Percentiles rank a stretch among this genome's conserved stretches.
Evolutionary conservation across 2,329 filamentous ascomycete genomes (phyloP).

Genomic region (Aspergillus alliaceus): DNA sequence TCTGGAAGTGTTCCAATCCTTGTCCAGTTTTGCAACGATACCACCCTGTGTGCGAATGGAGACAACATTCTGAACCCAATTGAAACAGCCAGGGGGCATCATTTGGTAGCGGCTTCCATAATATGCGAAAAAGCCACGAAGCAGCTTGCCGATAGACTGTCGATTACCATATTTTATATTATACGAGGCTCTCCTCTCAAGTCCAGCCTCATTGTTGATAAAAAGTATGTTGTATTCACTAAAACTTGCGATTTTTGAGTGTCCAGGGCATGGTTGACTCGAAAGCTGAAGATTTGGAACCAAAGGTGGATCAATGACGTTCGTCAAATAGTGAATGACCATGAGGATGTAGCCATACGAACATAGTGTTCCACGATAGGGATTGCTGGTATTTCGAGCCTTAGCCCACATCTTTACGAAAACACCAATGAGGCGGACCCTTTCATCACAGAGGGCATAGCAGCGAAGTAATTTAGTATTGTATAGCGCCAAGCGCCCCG

Average conservation of each 20-base stretch:
- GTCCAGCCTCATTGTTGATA: conserved; percentile 72
- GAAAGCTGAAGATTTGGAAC: neutral
- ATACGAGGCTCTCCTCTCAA: conserved; percentile 57
- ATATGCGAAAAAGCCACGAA: neutral
- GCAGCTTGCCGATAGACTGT: neutral
- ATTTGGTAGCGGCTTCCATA: neutral
- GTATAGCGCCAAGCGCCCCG: neutral
- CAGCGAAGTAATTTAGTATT: neutral
- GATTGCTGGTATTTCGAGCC: neutral
- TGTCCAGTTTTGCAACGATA: neutral
- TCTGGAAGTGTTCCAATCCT: neutral
- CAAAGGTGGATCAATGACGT: neutral
- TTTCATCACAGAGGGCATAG: neutral
- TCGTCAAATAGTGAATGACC: neutral
- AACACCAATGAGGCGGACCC: neutral
- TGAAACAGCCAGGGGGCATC: neutral
- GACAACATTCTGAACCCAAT: neutral
- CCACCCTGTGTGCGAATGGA: neutral
- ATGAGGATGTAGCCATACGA: neutral
- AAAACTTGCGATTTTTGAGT: neutral
- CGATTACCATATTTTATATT: neutral
- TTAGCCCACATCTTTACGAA: conserved; percentile 1
- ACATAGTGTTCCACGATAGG: neutral
- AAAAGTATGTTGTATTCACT: conserved; percentile 35
- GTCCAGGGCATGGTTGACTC: neutral